phyloP scores from a whole-genome alignment of 495 filamentous ascomycete species.

The Annulohypoxylon maeteangense region DNA sequence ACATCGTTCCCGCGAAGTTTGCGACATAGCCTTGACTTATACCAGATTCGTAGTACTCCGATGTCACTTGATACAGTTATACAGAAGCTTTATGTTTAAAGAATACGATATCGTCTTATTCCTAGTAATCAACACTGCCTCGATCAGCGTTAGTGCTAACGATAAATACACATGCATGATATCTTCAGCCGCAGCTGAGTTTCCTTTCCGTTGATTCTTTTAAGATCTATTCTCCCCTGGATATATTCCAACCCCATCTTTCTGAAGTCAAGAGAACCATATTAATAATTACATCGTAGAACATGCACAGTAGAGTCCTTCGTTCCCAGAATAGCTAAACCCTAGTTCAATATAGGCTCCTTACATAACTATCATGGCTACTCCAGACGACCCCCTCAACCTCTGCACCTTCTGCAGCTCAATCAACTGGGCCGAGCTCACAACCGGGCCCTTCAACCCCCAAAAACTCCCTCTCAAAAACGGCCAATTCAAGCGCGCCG shows the following conservation, averaged over 20 bases:
- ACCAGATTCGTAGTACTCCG: not conserved
- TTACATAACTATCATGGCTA: not conserved
- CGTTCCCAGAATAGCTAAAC: not conserved
- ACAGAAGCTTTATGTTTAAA: not conserved
- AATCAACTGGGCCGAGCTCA: slow-evolving; percentile 21
- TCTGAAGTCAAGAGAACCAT: not conserved
- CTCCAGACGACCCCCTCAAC: not conserved
- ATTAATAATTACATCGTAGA: not conserved
- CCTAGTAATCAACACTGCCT: not conserved
- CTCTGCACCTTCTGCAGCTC: slow-evolving; percentile 33
- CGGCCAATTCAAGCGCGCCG: slow-evolving; percentile 13
- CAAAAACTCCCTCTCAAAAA: slow-evolving; percentile 9
- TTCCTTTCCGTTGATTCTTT: not conserved
- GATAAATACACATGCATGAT: slow-evolving; percentile 11
- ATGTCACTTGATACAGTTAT: not conserved
- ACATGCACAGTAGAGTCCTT: not conserved
- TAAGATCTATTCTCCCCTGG: not conserved
- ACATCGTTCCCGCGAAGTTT: not conserved
- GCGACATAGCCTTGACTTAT: not conserved
- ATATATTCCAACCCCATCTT: not conserved
- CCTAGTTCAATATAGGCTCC: not conserved
- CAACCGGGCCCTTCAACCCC: slow-evolving; percentile 23
- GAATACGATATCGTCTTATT: not conserved
- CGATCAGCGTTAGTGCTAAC: slow-evolving; percentile 2
- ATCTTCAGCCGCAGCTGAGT: slow-evolving; percentile 16